Percentiles rank a stretch among this genome's conserved stretches.
Evolutionary conservation across 306 rosid genomes (phyloP).

Genomic region (Medicago ruthenica): DNA sequence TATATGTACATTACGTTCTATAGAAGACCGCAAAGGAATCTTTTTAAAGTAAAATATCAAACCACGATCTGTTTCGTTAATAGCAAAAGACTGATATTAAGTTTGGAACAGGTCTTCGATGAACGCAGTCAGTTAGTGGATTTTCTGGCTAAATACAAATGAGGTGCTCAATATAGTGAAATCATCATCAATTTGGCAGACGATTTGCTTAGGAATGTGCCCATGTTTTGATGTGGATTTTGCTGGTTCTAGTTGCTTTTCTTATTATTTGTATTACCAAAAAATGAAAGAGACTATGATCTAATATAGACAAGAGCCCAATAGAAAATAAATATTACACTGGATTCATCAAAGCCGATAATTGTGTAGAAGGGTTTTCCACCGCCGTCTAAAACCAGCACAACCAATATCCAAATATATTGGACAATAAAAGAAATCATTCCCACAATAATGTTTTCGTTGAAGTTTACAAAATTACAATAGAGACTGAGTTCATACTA

Average conservation of each 20-base stretch:
- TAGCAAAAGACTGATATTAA: too few relatives aligned
- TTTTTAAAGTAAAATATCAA: conserved; percentile 9
- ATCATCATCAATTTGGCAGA: conserved; percentile 6
- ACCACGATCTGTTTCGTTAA: not conserved
- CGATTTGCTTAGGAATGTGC: not conserved
- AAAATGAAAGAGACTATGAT: not conserved
- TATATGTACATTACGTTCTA: not conserved
- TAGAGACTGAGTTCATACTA: not conserved
- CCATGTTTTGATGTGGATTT: not conserved
- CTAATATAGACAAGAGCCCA: not conserved
- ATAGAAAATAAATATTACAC: not conserved
- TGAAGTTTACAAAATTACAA: not conserved
- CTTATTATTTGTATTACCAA: conserved; percentile 10
- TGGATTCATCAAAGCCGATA: not conserved
- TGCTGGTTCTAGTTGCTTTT: not conserved
- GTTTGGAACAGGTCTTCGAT: conserved; percentile 16
- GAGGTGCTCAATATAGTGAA: not conserved
- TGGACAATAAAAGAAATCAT: not conserved
- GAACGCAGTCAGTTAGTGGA: conserved; percentile 22
- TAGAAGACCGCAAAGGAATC: conserved; percentile 14
- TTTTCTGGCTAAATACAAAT: conserved; percentile 13
- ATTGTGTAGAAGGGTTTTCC: not conserved
- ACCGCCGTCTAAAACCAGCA: not conserved
- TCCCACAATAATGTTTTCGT: not conserved
- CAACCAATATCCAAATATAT: not conserved